Conservation (phyloP, 2,329 filamentous ascomycete species). For the Colletotrichum trifolii region DNA sequence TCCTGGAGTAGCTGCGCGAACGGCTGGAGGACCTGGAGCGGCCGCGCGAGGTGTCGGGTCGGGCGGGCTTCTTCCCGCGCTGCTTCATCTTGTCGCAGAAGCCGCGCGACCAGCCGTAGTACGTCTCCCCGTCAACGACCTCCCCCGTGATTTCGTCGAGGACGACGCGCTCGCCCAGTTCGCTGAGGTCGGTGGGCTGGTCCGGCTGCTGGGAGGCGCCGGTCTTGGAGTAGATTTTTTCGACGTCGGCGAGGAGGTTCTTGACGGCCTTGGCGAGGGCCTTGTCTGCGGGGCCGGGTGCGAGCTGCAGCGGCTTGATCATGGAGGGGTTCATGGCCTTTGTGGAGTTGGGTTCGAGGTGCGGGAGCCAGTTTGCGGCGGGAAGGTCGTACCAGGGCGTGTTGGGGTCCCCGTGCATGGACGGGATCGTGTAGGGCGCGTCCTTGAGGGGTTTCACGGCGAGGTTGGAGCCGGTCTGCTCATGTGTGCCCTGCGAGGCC, state of each 20-base stretch:
- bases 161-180: constrained; percentile 76
- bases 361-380: constrained; percentile 82
- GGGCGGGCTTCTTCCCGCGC: constrained; percentile 44
- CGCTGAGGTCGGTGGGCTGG: constrained; percentile 71
- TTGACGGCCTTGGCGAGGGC: constrained; percentile 76
- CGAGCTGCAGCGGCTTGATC: constrained; percentile 78
- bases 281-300: constrained; percentile 74
- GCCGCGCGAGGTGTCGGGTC: constrained; percentile 42
- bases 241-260: constrained; percentile 74
- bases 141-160: constrained; percentile 75
- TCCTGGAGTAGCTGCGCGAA: constrained; percentile 45
- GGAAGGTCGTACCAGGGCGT: constrained; percentile 85
- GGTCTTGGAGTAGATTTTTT: constrained; percentile 72
- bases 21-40: constrained; percentile 48
- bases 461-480: constrained; percentile 39
- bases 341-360: constrained; percentile 80
- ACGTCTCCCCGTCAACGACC: constrained; percentile 74
- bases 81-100: constrained; percentile 87
- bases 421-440: constrained; percentile 76
- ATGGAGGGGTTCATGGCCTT: constrained; percentile 77
- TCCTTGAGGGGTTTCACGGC: constrained; percentile 55
- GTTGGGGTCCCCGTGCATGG: constrained; percentile 79
- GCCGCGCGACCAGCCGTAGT: constrained; percentile 86
- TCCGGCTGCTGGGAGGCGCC: constrained; percentile 56
- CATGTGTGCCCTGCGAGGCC: constrained; percentile 34